Percentiles rank a stretch among this genome's conserved stretches.
These are phyloP conservation scores for Balansia obtecta DNA, from an alignment of 2,329 filamentous ascomycete genomes.

Conservation along the genomic window DNA sequence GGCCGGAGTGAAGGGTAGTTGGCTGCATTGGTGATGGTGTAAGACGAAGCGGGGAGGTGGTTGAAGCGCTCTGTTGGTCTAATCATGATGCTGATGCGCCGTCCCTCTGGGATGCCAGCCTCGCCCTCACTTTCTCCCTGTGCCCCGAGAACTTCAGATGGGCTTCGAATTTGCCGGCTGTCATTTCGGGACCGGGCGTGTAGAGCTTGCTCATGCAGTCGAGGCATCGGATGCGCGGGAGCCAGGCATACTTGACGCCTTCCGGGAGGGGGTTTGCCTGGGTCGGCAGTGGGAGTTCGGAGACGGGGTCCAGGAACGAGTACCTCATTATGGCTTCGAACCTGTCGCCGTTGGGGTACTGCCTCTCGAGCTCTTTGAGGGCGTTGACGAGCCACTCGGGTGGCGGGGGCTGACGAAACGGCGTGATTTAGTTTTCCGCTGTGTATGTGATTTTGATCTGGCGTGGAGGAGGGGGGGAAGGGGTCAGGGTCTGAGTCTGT, in stretches of 20 bases:
- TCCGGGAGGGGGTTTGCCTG: constrained; percentile 43
- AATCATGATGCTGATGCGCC: constrained; percentile 3
- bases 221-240: constrained; percentile 80
- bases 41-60: too few relatives aligned
- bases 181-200: constrained; percentile 74
- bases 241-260: constrained; percentile 65
- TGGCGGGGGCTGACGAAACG: constrained; percentile 54
- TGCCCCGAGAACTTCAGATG: constrained; percentile 81
- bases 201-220: constrained; percentile 94
- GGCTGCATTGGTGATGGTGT: too few relatives aligned
- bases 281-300: constrained; percentile 43
- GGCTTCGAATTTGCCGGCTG: constrained; percentile 82
- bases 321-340: constrained; percentile 92
- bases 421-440: neutral
- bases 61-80: too few relatives aligned
- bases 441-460: neutral
- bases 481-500: too few relatives aligned
- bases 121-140: constrained; percentile 48
- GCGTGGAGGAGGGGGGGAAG: too few relatives aligned
- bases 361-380: constrained; percentile 55
- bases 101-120: constrained; percentile 17
- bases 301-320: constrained; percentile 62
- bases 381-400: constrained; percentile 75
- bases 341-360: constrained; percentile 61
- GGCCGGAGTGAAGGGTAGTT: too few relatives aligned